Base-by-base conservation (phyloP, 2,329 filamentous ascomycete species). In the Cercospora beticola region DNA sequence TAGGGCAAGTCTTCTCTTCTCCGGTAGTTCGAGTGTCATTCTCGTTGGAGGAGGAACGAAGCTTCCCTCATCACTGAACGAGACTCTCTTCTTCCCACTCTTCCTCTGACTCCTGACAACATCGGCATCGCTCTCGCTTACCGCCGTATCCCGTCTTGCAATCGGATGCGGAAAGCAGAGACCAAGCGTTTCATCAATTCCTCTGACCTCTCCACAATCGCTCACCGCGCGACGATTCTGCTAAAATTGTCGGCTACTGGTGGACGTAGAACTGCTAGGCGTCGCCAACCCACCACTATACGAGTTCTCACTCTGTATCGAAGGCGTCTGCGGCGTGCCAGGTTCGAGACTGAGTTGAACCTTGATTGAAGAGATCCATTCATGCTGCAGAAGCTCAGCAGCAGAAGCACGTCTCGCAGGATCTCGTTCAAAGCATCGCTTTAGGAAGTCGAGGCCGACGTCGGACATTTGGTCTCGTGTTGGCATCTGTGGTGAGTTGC, bases 371-470 rank as follows among this genome's bases (percentile, higher is more conserved):
- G 83, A 81, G 69, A 91, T 90, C 95, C 95, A 99, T 77, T 97
- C 93, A 79, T 98, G 94, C 80, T 97, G 93, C 66, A 99, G 84
- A 68, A 99, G 82, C 79, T 98, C 95, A 1, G 94, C 89, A 1
- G 95, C 94, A 33, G 90, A 92, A 18, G 92, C 89, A 68, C 95
- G 85, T 77, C 89, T 89, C 71, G 85, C 86, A 2, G 95, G 93
- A 79, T 98, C 93, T 21, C 92, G 87, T 68, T 92, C 86, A 77
- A 99, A 98, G 83, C 94, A 98, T 72, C 87, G 88, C 75, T 88
- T 88, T 72, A 99, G 80, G 77, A 99, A 98, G 78, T 98, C 93
- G 71, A 97, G 89, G 23, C 95, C 95, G 66, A 88, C 82, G 0
- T 90, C 87, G 76, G 92, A 95, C 71, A 99, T 87, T 80, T 98